Base-by-base conservation (phyloP, 1,284 basidiomycete genomes). In the Pseudozyma hubeiensis region DNA sequence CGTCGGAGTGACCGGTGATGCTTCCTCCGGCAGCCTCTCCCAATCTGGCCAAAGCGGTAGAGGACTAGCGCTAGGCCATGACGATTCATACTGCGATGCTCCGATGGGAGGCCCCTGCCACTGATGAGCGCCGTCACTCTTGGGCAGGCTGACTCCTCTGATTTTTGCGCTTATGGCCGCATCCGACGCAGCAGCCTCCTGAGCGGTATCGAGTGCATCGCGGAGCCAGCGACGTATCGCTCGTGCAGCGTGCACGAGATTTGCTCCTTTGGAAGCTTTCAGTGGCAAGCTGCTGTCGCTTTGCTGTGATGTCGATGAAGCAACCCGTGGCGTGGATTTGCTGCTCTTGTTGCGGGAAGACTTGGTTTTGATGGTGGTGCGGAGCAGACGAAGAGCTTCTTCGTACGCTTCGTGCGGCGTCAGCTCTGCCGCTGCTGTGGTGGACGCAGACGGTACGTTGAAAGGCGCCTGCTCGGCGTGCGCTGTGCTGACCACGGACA, bases 11-110 rank as follows among this genome's bases (percentile, higher is more conserved):
- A 64, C 34, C 3, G 72, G 58, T 5, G 40, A 37, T 1, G 53
- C 19, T 34, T 64, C 64, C 9, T 68, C 65, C 14, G 60, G 64
- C 6, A 71, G 48, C 24, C 40, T 44, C 47, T 80, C 78, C 78
- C 78, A 80, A 31, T 80, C 77, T 11, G 78, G 78, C 78, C 78
- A 80, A 17, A 80, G 52, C 29, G 65, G 57, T 24, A 72, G 24
- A 6, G 70, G 54, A 7, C 52, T 56, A 0, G 75, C 78, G 29
- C 70, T 62, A 3, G 64, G 48, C 68, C 71, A 79, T 33, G 55
- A 50, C 7, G 58, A 47, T 31, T 72, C 75, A 14, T 69, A 33
- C 29, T 63, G 53, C 10, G 59, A 50, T n/a, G 70, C 53, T 16
- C 58, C 68, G 16, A 65, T 43, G 2, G 73, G 68, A 0, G 73